Evolutionary conservation across 2,329 filamentous ascomycete genomes (phyloP).

Genomic region (Penicillium sp.): DNA sequence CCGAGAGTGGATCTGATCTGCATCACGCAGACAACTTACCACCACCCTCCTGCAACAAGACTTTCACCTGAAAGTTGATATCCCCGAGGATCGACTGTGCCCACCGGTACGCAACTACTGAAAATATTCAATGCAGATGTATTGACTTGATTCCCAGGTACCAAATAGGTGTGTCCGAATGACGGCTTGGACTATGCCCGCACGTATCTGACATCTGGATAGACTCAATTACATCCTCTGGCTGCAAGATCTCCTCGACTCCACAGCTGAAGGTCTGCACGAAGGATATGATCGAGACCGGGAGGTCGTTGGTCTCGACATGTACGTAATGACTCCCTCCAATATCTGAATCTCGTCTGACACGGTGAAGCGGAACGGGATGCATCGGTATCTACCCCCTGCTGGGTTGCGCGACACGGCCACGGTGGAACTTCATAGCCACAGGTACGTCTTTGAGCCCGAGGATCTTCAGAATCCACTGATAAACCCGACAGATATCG

Average conservation of each 20-base stretch:
- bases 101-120: slow-evolving; percentile 62
- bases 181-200: neutral
- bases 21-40: slow-evolving; percentile 58
- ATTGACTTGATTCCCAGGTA: slow-evolving; percentile 30
- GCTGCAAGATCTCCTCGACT: slow-evolving; percentile 78
- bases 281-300: slow-evolving; percentile 54
- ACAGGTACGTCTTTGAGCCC: slow-evolving; percentile 47
- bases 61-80: slow-evolving; percentile 67
- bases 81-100: slow-evolving; percentile 78
- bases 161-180: slow-evolving; percentile 42
- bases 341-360: slow-evolving; percentile 11
- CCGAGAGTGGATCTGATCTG: slow-evolving; percentile 8
- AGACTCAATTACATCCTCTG: slow-evolving; percentile 89
- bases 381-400: slow-evolving; percentile 90
- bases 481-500: slow-evolving; percentile 59
- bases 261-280: slow-evolving; percentile 50
- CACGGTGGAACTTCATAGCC: slow-evolving; percentile 68
- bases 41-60: slow-evolving; percentile 72
- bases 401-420: slow-evolving; percentile 66
- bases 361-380: slow-evolving; percentile 65
- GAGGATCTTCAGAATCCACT: neutral
- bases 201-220: slow-evolving; percentile 10
- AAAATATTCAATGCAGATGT: neutral
- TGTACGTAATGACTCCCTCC: slow-evolving; percentile 44
- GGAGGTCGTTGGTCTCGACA: slow-evolving; percentile 70